Evolutionary conservation across 805 yeast species (phyloP), one percentile per base, ranked within the genome.

Genomic region (Candida orba): DNA sequence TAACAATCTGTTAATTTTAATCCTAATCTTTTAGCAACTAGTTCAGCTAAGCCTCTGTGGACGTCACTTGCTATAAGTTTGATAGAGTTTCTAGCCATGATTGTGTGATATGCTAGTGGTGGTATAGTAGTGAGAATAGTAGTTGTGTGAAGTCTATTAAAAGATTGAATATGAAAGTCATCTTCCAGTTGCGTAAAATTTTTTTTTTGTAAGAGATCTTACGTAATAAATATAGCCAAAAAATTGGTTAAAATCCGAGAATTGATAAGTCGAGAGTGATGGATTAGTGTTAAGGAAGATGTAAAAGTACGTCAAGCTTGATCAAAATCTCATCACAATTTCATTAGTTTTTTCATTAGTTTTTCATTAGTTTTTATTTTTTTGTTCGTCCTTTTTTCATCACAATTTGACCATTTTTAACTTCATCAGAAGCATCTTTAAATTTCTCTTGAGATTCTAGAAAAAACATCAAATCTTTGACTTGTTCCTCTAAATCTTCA

Each of bases 381-480:
- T 45, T 22, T 10, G 25, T 13, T 27, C 22, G 22, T 20, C 22
- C 22, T 20, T 37, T 29, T 24, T 40, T 52, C 5, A 83, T 66
- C 1, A 82, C 65, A 0, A 84, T 63, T 4, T 78, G 75, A 0
- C 95, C 95, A 49, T 87, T 81, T 51, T 68, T 77, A 14, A 83
- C 81, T 31, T 82, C 91, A 12, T 82, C 83, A 4, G 79, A 73
- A 20, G 86, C 84, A 54, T 78, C 76, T 53, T 79, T 76, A 54
- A 87, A 75, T 62, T 82, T 84, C 44, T 79, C 83, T 56, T 77
- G 84, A 0, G 84, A 72, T 46, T 84, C 91, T 34, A 88, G 62
- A 55, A 69, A 86, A 49, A 86, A 83, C 95, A 89, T 85, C 42
- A 88, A 60, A 59, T 88, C 96, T 25, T 71, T 75, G 4, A 79